Base-by-base conservation (phyloP, 2,329 filamentous ascomycete species). In the Talaromyces rugulosus region DNA sequence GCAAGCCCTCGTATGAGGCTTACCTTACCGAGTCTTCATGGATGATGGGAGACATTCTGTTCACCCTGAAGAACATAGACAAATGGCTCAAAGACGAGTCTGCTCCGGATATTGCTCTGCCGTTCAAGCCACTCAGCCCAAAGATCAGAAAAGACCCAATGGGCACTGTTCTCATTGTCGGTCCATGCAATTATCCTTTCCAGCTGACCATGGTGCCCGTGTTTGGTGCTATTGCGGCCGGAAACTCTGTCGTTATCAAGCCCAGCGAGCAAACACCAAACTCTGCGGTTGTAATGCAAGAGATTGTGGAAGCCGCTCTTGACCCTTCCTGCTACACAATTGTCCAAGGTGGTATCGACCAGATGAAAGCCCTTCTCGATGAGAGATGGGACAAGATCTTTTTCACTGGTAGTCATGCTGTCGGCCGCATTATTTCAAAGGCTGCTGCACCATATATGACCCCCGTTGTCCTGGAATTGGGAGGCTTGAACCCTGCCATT, bases 301-400 rank as follows among this genome's bases (percentile, higher is more conserved):
- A 90, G 77, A 85, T 98, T 67, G 77, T 97, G 56, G 85, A 89
- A 71, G 83, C 86, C 47, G 84, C 85, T 44, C 87, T 99, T 59
- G 95, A 98, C 73, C 85, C 87, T 1, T 85, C 86, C 16, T 88
- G 87, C 68, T 97, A 92, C 77, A 80, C 82, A 40, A 85, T 92
- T 62, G 82, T 97, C 67, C 95, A 97, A 74, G 95, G 95, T 63
- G 87, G 81, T 31, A 78, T 96, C 23, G 83, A 88, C 4, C 92
- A 96, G 81, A 92, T 90, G 4, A 91, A 90, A 53, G 87, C 87
- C 12, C 80, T 98, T 52, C 84, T 99, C 36, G 87, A 94, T 62
- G 86, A 92, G 80, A 94, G 94, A 76, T 99, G 93, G 89, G 93
- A 96, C 80, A 98, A 97, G 84, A 96, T 99, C 71, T 93, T 95